phyloP scores from a whole-genome alignment of 2,329 filamentous ascomycete species.

The Cytospora paraplurivora region DNA sequence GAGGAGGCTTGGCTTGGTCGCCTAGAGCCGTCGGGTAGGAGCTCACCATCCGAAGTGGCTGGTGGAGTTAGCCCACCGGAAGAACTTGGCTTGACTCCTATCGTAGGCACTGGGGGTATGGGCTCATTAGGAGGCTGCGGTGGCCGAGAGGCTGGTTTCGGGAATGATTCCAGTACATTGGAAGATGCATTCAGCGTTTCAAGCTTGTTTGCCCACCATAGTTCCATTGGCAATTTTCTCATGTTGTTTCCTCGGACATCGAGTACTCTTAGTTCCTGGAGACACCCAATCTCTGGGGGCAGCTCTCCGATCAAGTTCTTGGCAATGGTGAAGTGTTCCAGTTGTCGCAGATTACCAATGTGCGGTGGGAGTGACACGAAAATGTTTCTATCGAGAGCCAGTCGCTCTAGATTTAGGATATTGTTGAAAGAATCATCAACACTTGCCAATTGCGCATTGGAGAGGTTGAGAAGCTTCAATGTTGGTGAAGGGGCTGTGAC shows the following conservation, averaged over 20 bases:
- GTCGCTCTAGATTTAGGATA: slow-evolving; percentile 81
- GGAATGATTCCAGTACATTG: slow-evolving; percentile 88
- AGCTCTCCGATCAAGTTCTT: slow-evolving; percentile 86
- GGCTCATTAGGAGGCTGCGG: slow-evolving; percentile 62
- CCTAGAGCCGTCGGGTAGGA: slow-evolving; percentile 59
- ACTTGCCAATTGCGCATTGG: slow-evolving; percentile 86
- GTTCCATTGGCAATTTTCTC: slow-evolving; percentile 80
- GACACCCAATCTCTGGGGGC: slow-evolving; percentile 83
- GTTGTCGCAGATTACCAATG: slow-evolving; percentile 77
- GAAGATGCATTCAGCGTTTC: slow-evolving; percentile 95
- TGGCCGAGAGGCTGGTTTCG: slow-evolving; percentile 76
- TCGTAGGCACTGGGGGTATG: slow-evolving; percentile 28
- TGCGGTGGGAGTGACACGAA: slow-evolving; percentile 87
- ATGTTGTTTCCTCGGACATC: slow-evolving; percentile 95
- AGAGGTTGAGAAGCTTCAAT: slow-evolving; percentile 83
- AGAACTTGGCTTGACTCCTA: slow-evolving; percentile 41
- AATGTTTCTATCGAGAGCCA: slow-evolving; percentile 92
- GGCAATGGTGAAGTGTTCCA: slow-evolving; percentile 92
- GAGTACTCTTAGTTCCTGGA: slow-evolving; percentile 79
- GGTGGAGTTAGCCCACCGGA: slow-evolving; percentile 54
- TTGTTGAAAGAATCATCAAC: slow-evolving; percentile 88
- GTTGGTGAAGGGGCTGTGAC: slow-evolving; percentile 76
- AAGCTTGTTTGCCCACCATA: slow-evolving; percentile 93
- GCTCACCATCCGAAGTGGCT: slow-evolving; percentile 81
- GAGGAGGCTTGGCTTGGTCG: slow-evolving; percentile 80